Evolutionary conservation across 2,329 filamentous ascomycete genomes (phyloP).

Genomic region (Hirsutella thompsonii): DNA sequence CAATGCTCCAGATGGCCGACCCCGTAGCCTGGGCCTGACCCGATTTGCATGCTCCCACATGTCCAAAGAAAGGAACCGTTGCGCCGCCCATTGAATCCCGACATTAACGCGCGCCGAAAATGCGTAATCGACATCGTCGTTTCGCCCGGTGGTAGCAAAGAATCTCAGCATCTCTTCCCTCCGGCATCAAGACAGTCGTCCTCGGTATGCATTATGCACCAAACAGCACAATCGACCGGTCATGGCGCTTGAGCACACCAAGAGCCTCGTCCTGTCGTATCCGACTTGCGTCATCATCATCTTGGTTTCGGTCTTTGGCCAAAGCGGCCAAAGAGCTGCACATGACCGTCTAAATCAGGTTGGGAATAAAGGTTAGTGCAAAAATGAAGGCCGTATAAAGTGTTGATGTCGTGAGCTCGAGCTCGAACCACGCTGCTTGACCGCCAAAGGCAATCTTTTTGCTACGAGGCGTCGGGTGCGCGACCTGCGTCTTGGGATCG

Average conservation of each 20-base stretch:
- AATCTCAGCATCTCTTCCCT: no score
- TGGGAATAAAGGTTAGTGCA: constrained; percentile 23
- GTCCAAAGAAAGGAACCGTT: not conserved
- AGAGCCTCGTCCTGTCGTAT: no score
- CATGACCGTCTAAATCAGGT: no score
- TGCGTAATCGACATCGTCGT: not conserved
- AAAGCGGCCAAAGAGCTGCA: no score
- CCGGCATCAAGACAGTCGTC: no score
- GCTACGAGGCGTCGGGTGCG: constrained; percentile 33
- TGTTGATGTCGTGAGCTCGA: constrained; percentile 39
- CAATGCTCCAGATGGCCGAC: not conserved
- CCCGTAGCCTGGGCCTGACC: not conserved
- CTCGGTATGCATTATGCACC: no score
- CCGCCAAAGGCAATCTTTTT: constrained; percentile 42
- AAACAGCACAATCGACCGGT: no score
- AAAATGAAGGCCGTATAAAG: constrained; percentile 36
- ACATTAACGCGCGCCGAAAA: not conserved
- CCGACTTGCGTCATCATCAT: no score
- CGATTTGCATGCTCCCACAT: not conserved
- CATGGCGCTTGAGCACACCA: no score
- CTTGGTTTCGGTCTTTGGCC: no score
- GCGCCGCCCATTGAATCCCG: not conserved
- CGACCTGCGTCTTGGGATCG: constrained; percentile 41
- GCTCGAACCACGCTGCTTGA: constrained; percentile 41
- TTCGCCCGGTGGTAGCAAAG: constrained; percentile 1